Percentiles rank a stretch among this genome's conserved stretches.
phyloP scores from a whole-genome alignment of 176 grass and related monocot genomes.

The Oryza brachyantha region DNA sequence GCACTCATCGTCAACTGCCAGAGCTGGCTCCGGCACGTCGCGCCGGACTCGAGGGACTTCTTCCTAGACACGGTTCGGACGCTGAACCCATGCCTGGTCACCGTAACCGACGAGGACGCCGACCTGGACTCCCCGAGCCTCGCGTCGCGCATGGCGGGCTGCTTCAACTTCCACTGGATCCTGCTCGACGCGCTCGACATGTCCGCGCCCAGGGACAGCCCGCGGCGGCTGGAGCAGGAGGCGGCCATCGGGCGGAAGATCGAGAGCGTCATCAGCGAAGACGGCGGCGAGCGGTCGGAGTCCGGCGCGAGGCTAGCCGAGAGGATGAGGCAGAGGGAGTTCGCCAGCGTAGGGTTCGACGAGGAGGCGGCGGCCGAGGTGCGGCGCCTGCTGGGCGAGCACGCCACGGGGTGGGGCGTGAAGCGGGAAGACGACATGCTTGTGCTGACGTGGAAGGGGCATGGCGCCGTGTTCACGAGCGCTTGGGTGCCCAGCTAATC shows the following conservation, averaged over 20 bases:
- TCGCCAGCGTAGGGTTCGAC: constrained; percentile 42
- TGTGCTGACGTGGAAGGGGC: constrained; percentile 91
- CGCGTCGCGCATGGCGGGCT: constrained; percentile 50
- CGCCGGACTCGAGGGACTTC: constrained; percentile 31
- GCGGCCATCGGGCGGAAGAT: constrained; percentile 78
- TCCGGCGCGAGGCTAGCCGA: constrained; percentile 49
- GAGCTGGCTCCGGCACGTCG: constrained; percentile 68
- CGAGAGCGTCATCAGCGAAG: constrained; percentile 67
- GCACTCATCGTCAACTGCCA: constrained; percentile 85
- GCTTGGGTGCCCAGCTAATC: constrained; percentile 53
- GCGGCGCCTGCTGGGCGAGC: constrained; percentile 70
- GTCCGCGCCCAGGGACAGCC: constrained; percentile 63
- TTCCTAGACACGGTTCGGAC: constrained; percentile 49
- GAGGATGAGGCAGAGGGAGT: constrained; percentile 68
- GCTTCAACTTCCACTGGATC: constrained; percentile 92
- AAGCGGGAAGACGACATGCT: constrained; percentile 86
- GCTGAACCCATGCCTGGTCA: constrained; percentile 65
- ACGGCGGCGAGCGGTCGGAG: constrained; percentile 69
- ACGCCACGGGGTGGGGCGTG: constrained; percentile 79
- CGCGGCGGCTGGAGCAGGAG: constrained; percentile 65
- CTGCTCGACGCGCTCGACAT: constrained; percentile 88
- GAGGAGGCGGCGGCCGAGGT: constrained; percentile 67
- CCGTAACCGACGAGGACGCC: constrained; percentile 83
- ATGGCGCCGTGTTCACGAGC: constrained; percentile 71
- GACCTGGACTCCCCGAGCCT: constrained; percentile 73